Conservation (phyloP, 2,329 filamentous ascomycete genomes). For the Bipolaris zeicola region DNA sequence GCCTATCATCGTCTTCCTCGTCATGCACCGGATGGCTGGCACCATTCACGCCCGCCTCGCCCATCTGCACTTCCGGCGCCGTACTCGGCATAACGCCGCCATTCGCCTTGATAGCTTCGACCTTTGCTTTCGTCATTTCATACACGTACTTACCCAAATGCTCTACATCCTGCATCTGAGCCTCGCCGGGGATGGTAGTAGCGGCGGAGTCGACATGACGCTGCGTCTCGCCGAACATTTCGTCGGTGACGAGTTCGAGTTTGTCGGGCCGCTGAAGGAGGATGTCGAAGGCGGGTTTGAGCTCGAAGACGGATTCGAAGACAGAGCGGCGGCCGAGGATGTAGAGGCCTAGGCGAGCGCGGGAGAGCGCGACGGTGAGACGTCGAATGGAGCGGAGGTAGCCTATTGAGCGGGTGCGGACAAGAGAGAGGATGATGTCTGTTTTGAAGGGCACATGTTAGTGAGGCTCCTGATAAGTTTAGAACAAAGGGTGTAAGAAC, state of each 20-base stretch:
- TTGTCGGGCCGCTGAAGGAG: conserved; percentile 80
- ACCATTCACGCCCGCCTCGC: conserved; percentile 39
- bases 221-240: conserved; percentile 75
- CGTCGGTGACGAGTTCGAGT: conserved; percentile 78
- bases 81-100: conserved; percentile 41
- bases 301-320: conserved; percentile 87
- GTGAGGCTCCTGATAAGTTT: neutral
- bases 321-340: conserved; percentile 86
- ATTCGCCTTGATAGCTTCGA: conserved; percentile 60
- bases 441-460: conserved; percentile 8
- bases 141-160: conserved; percentile 95
- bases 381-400: conserved; percentile 93
- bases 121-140: conserved; percentile 85
- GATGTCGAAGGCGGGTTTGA: conserved; percentile 82
- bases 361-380: conserved; percentile 91
- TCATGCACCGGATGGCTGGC: conserved; percentile 24
- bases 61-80: conserved; percentile 41
- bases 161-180: conserved; percentile 86
- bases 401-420: conserved; percentile 83
- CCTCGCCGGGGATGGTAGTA: conserved; percentile 52
- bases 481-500: conserved; percentile 48
- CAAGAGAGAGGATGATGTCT: conserved; percentile 94
- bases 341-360: conserved; percentile 89
- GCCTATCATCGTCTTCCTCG: conserved; percentile 36
- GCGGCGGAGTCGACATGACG: conserved; percentile 46